Base-by-base conservation (phyloP, 805 yeast genomes). In the Ogataea ganodermae region DNA sequence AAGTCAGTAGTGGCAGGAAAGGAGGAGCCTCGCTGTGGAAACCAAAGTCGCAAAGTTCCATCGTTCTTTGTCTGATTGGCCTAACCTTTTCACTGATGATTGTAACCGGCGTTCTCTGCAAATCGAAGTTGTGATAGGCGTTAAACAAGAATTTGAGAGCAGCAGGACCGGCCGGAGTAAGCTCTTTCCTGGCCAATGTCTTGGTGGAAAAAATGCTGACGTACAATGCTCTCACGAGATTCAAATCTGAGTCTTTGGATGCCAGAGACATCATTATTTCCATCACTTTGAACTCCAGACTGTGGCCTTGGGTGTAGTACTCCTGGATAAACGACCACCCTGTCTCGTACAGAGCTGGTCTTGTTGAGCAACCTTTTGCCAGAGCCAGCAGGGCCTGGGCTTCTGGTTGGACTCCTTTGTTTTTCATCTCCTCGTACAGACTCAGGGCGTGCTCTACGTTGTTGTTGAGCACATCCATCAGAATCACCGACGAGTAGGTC, bases 241-340 rank as follows among this genome's bases (percentile, higher is more conserved):
- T 71, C 16, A 86, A 66, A 62, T 91, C 97, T 0, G 96, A 94
- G 58, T 90, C 90, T 49, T 74, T 73, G 0, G 89, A 84, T n/a
- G 94, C 80, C 39, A 92, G 67, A 51, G 83, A 77, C 69, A 92
- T 73, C 81, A 92, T 82, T 13, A 81, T 75, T 51, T 83, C 86
- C 55, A 83, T 73, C 0, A 86, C 75, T 20, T 70, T 70, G 7
- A 75, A 47, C 37, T 67, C 67, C 17, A 68, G 55, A 2, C 57
- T 40, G 59, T 47, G 55, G n/a, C 73, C 65, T 21, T 55, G 49
- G 13, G 76, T 72, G 55, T 81, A 73, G 48, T 87, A 80, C 53
- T 86, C 82, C 50, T 83, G 74, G 45, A 91, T 79, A 56, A 80
- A 84, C 45, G 79, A 77, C 97, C 97, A 92, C 0, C 96, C 96